Evolutionary conservation across 805 yeast genomes (phyloP).

Genomic region (Ogataea degrootiae): DNA sequence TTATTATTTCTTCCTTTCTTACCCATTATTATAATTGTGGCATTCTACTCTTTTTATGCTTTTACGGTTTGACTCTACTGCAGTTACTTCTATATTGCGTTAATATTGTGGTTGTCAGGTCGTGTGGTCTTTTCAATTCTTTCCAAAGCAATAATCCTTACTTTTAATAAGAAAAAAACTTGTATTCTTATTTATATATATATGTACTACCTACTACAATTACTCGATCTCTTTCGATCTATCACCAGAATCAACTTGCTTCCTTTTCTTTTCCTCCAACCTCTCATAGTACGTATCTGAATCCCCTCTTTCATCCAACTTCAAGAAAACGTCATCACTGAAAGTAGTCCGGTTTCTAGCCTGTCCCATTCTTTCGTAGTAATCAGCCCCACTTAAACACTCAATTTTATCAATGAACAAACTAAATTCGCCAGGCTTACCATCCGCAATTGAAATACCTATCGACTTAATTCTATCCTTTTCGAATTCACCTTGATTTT

Average conservation of each 20-base stretch:
- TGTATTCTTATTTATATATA: no score
- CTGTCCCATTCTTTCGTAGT: constrained; percentile 35
- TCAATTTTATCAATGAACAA: constrained; percentile 70
- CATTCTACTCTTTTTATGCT: not conserved
- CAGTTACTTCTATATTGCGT: no score
- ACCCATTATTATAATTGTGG: not conserved
- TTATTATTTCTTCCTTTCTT: not conserved
- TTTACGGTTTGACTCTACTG: no score
- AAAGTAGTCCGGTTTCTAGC: constrained; percentile 25
- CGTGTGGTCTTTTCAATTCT: no score
- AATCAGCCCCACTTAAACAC: constrained; percentile 55
- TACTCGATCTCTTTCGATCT: no score
- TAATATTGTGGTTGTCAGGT: no score
- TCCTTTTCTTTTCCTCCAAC: not conserved
- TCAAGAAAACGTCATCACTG: not conserved
- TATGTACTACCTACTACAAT: no score
- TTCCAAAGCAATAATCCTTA: no score
- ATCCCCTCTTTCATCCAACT: not conserved
- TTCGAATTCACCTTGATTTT: constrained; percentile 54
- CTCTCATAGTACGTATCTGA: not conserved
- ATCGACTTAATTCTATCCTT: constrained; percentile 62
- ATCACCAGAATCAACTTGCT: no score
- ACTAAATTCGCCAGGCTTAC: constrained; percentile 70
- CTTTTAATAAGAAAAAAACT: no score
- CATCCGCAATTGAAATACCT: constrained; percentile 75